These are phyloP conservation scores for Physcomitrium patens DNA, from an alignment of 225 moss, liverwort and hornwort genomes.

Conservation along the genomic window DNA sequence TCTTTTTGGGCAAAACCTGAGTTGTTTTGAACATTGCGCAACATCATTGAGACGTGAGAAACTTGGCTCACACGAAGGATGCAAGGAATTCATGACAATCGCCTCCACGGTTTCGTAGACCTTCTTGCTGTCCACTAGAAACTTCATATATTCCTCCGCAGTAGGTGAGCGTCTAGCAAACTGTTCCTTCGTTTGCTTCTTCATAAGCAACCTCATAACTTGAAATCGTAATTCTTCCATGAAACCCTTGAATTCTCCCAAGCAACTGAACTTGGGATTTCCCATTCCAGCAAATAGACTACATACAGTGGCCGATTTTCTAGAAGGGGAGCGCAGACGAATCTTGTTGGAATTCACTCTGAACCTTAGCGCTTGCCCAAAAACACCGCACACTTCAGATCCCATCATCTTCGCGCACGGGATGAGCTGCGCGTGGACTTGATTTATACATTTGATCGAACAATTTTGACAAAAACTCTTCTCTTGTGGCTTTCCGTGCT, in stretches of 20 bases:
- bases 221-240: constrained; percentile 86
- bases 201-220: constrained; percentile 72
- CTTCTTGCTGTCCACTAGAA: constrained; percentile 75
- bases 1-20: background rate
- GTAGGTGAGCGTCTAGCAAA: constrained; percentile 53
- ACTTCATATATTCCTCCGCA: constrained; percentile 59
- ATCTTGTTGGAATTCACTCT: constrained; percentile 10
- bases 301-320: constrained; percentile 37
- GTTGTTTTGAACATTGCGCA: background rate
- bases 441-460: constrained; percentile 14
- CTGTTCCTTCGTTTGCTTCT: constrained; percentile 65
- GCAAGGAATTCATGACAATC: constrained; percentile 55
- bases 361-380: constrained; percentile 40
- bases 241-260: constrained; percentile 69
- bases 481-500: constrained; percentile 25
- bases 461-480: constrained; percentile 18
- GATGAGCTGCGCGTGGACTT: constrained; percentile 15
- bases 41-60: background rate
- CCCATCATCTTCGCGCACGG: constrained; percentile 10
- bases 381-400: constrained; percentile 31
- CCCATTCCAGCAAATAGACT: constrained; percentile 46
- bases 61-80: constrained; percentile 73
- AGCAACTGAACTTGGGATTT: constrained; percentile 36
- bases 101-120: constrained; percentile 79
- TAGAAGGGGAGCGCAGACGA: constrained; percentile 10